Conservation (phyloP, 345 rosid species). For the Cardamine resedifolia region DNA sequence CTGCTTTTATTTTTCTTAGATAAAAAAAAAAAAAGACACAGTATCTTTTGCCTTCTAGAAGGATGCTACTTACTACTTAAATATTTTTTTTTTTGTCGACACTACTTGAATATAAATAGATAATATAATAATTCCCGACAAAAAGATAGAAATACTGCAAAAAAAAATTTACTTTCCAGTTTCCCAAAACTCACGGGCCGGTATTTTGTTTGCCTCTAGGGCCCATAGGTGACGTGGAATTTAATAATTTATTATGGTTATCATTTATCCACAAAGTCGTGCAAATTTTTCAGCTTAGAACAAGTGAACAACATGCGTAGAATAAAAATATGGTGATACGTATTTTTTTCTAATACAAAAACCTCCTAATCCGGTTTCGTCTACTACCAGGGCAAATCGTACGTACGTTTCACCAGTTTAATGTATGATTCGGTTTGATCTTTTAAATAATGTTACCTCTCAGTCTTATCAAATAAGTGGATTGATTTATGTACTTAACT, state of each 20-base stretch:
- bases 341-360: neutral
- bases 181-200: slow-evolving; percentile 30
- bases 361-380: neutral
- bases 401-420: neutral
- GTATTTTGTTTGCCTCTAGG: slow-evolving; percentile 6
- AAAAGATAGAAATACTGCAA: neutral
- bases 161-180: slow-evolving; percentile 1
- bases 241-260: slow-evolving; percentile 5
- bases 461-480: too few relatives aligned
- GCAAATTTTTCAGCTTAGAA: neutral
- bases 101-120: too few relatives aligned
- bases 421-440: too few relatives aligned
- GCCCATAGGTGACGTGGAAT: neutral
- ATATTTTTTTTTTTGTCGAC: too few relatives aligned
- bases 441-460: too few relatives aligned
- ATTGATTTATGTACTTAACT: too few relatives aligned
- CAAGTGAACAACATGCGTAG: neutral
- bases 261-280: slow-evolving; percentile 17
- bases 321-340: neutral
- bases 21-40: neutral
- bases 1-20: neutral
- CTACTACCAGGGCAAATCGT: neutral
- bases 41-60: slow-evolving; percentile 34
- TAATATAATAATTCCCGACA: slow-evolving; percentile 13
- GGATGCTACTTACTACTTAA: neutral